Conservation (phyloP, 495 filamentous ascomycete species). For the Neurospora sp. region DNA sequence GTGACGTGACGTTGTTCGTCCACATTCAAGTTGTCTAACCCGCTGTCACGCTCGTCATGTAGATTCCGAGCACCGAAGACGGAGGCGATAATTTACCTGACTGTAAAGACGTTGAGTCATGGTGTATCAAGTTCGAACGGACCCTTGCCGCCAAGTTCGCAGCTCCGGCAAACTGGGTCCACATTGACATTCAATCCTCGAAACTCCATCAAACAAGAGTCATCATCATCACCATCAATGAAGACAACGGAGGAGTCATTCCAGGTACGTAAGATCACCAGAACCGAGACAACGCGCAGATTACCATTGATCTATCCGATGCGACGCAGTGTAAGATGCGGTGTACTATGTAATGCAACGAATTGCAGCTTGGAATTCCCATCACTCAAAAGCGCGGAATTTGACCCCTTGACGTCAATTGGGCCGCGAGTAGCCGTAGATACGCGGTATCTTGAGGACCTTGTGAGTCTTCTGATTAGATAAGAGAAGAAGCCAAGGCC, state of each 20-base stretch:
- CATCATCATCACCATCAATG: background rate
- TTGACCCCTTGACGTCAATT: constrained; percentile 5
- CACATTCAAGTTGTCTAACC: background rate
- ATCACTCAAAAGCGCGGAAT: constrained; percentile 5
- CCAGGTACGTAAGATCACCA: background rate
- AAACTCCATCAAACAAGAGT: background rate
- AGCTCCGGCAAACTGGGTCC: background rate
- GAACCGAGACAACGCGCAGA: constrained; percentile 10
- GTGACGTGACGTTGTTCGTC: background rate
- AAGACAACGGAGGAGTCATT: background rate
- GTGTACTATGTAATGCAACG: background rate
- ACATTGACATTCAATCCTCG: background rate
- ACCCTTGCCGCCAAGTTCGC: background rate
- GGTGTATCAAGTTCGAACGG: background rate
- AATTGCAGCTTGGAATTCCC: background rate
- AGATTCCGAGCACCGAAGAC: background rate
- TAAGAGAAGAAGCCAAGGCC: background rate
- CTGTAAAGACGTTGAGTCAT: background rate
- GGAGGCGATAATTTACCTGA: background rate
- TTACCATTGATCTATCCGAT: constrained; percentile 1
- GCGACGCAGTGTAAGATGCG: background rate
- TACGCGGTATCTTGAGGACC: constrained; percentile 8
- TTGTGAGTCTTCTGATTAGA: background rate
- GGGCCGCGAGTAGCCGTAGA: constrained; percentile 18
- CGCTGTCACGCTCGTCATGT: background rate